A percentile compares a stretch with the other conserved stretches of the same genome.
phyloP scores from a whole-genome alignment of 345 rosid species.

The Aethionema arabicum region DNA sequence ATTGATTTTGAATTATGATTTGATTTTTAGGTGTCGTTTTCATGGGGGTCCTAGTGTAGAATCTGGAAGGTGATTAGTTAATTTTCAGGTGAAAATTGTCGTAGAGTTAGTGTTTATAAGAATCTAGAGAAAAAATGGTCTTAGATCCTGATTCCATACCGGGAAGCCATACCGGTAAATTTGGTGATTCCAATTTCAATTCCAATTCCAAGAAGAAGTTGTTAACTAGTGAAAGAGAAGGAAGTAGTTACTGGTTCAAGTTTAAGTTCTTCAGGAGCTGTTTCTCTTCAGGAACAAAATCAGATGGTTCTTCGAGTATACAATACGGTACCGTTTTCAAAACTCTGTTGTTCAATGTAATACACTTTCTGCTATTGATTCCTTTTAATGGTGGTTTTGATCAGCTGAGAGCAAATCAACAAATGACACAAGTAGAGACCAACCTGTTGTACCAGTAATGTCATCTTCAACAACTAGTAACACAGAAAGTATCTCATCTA shows the following conservation, averaged over 20 bases:
- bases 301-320: slow-evolving; percentile 36
- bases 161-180: background rate
- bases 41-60: too few species aligned
- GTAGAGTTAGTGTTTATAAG: background rate
- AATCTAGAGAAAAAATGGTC: slow-evolving; percentile 29
- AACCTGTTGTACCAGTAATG: slow-evolving; percentile 34
- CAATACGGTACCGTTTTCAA: background rate
- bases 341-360: background rate
- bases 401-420: slow-evolving; percentile 41
- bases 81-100: background rate
- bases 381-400: background rate
- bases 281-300: slow-evolving; percentile 39
- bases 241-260: slow-evolving; percentile 42
- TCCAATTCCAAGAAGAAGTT: slow-evolving; percentile 32
- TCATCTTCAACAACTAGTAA: slow-evolving; percentile 42
- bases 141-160: slow-evolving; percentile 31
- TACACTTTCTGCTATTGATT: background rate
- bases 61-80: too few species aligned
- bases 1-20: too few species aligned
- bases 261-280: slow-evolving; percentile 43
- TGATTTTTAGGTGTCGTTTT: too few species aligned
- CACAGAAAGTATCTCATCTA: slow-evolving; percentile 38
- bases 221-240: slow-evolving; percentile 31
- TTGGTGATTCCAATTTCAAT: slow-evolving; percentile 26
- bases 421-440: slow-evolving; percentile 39